These are phyloP conservation scores for Aspergillus heteromorphus DNA, from an alignment of 495 filamentous ascomycete species.

Conservation along the genomic window DNA sequence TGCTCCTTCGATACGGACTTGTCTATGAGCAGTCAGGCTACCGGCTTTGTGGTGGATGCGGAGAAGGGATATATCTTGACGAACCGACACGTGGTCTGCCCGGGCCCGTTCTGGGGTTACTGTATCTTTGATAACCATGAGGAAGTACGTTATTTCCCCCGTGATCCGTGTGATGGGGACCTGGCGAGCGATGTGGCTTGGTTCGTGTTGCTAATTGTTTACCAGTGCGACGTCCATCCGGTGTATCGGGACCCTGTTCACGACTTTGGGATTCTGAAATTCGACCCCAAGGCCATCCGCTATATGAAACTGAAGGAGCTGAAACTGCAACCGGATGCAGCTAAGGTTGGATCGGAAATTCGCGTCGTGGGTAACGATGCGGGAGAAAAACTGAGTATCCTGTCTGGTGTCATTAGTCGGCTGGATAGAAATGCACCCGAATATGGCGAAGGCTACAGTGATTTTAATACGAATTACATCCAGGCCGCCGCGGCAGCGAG, in stretches of 20 bases:
- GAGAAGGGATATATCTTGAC: conserved; percentile 88
- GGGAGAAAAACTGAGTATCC: conserved; percentile 95
- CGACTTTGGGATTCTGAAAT: conserved; percentile 95
- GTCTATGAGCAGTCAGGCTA: conserved; percentile 89
- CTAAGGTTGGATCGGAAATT: conserved; percentile 87
- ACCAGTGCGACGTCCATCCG: conserved; percentile 87
- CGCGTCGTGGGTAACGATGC: conserved; percentile 98
- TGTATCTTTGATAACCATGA: conserved; percentile 98
- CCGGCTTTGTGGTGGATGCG: conserved; percentile 96
- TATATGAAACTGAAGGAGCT: conserved; percentile 87
- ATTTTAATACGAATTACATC: conserved; percentile 99
- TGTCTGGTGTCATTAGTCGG: conserved; percentile 94
- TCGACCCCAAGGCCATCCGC: conserved; percentile 91
- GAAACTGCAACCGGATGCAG: conserved; percentile 77
- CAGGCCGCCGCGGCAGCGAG: conserved; percentile 95
- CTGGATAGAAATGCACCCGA: conserved; percentile 95
- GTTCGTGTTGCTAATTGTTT: neutral
- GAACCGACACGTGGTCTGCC: conserved; percentile 90
- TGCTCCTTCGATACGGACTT: conserved; percentile 96
- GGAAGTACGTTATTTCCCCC: conserved; percentile 55
- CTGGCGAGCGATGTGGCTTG: too few species aligned
- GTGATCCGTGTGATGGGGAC: too few species aligned
- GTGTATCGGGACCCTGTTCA: conserved; percentile 98
- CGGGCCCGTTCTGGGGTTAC: conserved; percentile 96
- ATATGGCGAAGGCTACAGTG: conserved; percentile 96